Evolutionary conservation across 345 rosid species (phyloP).

Genomic region (Raphanus raphanistrum): DNA sequence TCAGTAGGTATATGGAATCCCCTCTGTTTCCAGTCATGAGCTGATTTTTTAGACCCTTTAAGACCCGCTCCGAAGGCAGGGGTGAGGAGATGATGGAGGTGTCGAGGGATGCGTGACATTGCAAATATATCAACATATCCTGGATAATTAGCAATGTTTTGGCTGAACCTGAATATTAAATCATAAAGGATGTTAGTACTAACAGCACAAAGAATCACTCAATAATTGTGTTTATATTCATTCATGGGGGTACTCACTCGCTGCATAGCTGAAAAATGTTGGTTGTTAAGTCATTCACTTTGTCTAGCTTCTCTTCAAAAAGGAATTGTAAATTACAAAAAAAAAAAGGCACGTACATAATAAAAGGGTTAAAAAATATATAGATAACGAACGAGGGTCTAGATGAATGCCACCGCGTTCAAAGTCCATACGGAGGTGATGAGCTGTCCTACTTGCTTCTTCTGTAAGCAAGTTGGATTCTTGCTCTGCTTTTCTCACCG

Average conservation of each 20-base stretch:
- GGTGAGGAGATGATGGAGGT: conserved; percentile 58
- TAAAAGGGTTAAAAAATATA: conserved; percentile 10
- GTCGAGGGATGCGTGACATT: conserved; percentile 67
- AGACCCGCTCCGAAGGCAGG: conserved; percentile 4
- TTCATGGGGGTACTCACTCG: conserved; percentile 57
- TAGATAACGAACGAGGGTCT: conserved; percentile 49
- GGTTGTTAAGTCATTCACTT: conserved; percentile 70
- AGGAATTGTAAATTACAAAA: background rate
- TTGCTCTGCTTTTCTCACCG: conserved; percentile 79
- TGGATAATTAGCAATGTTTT: conserved; percentile 71
- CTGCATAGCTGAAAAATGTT: conserved; percentile 62
- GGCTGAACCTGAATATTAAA: conserved; percentile 59
- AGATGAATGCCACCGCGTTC: conserved; percentile 98
- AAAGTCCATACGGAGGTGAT: conserved; percentile 69
- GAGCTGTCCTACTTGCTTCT: conserved; percentile 87
- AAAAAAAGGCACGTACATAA: background rate
- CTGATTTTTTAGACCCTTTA: conserved; percentile 43
- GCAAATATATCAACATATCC: conserved; percentile 90
- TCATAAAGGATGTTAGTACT: conserved; percentile 18
- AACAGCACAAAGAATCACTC: background rate
- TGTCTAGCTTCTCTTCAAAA: conserved; percentile 70
- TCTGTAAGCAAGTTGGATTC: conserved; percentile 60
- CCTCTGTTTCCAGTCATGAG: conserved; percentile 45
- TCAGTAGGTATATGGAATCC: conserved; percentile 75
- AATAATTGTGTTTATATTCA: background rate